Evolutionary conservation across 306 rosid species (phyloP), one percentile per base, ranked within the genome.

Genomic region (Prunus fruticosa): DNA sequence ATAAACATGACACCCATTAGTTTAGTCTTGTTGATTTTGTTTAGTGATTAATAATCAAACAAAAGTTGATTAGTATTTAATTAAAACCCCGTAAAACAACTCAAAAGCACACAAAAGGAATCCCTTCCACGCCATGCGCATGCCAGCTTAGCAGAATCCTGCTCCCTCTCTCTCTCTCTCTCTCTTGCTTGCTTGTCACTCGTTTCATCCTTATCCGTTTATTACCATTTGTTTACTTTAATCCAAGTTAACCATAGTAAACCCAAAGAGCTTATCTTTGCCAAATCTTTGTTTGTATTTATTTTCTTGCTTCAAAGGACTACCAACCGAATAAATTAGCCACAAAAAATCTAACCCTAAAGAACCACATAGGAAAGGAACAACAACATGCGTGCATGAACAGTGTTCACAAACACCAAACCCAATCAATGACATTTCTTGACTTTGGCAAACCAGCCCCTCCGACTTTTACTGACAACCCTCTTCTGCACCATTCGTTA

Each of bases 1-100:
- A 93, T 82, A 86, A 86, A 89, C 81, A 87, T 93, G 89, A 84
- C 96, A 88, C 84, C 88, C 91, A 86, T 85, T 87, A 73, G 83
- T 79, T 86, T 84, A 86, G 78, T 28, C 22, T 30, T 12, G 60
- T 79, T 57, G 71, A 78, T 69, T 69, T 82, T 68, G 72, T 78
- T 79, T 34, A 22, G 34, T 23, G 38, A 22, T 13, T 6, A 20
- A 20, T 32, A 6, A 32, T 10, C 81, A 58, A 43, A 73, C 28
- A 49, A 75, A 18, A 19, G 28, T 51, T 45, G 80, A 65, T 80
- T 60, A 68, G 19, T 41, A 58, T 60, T 77, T 71, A 43, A 74
- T 69, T 68, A 74, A 64, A 11, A 63, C 83, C 72, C 28, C 7
- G 3, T 67, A 67, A 84, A 84, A 80, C 90, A 85, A 88, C 87